phyloP scores from a whole-genome alignment of 2,329 filamentous ascomycete genomes.

The Cytospora paraplurivora region DNA sequence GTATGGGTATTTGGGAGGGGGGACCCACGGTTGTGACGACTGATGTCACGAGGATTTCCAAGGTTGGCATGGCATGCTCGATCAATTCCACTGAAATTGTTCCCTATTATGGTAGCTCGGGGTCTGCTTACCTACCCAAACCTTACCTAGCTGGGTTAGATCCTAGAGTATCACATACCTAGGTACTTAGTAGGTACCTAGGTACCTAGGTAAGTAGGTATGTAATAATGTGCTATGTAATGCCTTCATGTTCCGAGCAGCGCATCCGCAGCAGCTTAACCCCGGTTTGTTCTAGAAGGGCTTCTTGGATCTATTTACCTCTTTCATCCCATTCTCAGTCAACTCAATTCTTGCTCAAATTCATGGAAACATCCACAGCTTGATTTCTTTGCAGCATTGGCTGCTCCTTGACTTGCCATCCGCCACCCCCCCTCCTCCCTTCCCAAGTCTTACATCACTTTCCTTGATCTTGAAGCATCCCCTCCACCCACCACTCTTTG shows the following conservation, averaged over 20 bases:
- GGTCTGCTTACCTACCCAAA: no score
- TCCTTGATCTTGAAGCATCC: constrained; percentile 15
- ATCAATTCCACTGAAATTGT: no score
- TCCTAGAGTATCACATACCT: no score
- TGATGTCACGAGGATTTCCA: no score
- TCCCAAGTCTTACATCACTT: constrained; percentile 3
- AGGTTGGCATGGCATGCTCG: no score
- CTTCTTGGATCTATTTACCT: constrained; percentile 8
- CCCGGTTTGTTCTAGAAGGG: constrained; percentile 11
- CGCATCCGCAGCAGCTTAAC: constrained; percentile 17
- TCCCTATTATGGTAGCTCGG: no score
- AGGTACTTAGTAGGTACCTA: no score
- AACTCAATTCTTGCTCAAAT: not conserved
- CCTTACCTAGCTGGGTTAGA: no score
- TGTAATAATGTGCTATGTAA: not conserved
- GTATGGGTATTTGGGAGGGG: no score
- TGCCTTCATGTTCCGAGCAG: constrained; percentile 6
- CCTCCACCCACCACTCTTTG: not conserved
- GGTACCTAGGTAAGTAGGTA: no score
- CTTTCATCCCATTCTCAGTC: not conserved
- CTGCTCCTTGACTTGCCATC: constrained; percentile 16
- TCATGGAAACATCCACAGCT: constrained; percentile 23
- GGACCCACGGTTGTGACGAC: no score
- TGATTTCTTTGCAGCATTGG: constrained; percentile 25
- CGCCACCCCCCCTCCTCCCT: not conserved